phyloP scores from a whole-genome alignment of 1,139 yeast species.

The Geotrichum phurueaensis region DNA sequence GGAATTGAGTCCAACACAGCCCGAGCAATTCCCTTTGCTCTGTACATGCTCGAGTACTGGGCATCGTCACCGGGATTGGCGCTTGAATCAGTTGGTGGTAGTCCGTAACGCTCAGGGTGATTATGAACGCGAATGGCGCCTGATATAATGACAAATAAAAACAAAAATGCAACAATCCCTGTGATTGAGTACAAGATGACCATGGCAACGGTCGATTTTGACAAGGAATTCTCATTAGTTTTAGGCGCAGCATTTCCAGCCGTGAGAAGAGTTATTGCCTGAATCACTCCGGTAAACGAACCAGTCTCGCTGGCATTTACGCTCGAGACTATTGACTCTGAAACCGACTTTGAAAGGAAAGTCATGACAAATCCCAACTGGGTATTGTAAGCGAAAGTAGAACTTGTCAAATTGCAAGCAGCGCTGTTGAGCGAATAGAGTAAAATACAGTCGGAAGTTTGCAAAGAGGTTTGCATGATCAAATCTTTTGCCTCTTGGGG shows the following conservation, averaged over 20 bases:
- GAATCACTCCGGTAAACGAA: constrained; percentile 18
- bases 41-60: constrained; percentile 20
- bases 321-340: constrained; percentile 25
- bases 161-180: constrained; percentile 32
- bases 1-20: constrained; percentile 38
- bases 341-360: constrained; percentile 24
- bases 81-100: constrained; percentile 19
- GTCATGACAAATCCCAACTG: constrained; percentile 33
- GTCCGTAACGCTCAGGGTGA: constrained; percentile 36
- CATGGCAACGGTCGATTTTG: constrained; percentile 30
- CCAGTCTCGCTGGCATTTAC: constrained; percentile 16
- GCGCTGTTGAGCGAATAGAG: constrained; percentile 27
- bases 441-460: constrained; percentile 31
- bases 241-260: constrained; percentile 11
- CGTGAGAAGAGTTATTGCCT: constrained; percentile 23
- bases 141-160: constrained; percentile 31
- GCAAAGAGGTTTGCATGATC: constrained; percentile 23
- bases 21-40: constrained; percentile 36
- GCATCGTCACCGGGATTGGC: constrained; percentile 16
- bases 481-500: constrained; percentile 23
- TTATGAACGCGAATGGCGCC: constrained; percentile 35
- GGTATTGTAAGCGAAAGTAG: constrained; percentile 23
- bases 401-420: constrained; percentile 27
- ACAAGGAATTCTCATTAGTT: constrained; percentile 8
- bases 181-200: constrained; percentile 32